phyloP scores from a whole-genome alignment of 441 rosid species.

The Corymbia citriodora region DNA sequence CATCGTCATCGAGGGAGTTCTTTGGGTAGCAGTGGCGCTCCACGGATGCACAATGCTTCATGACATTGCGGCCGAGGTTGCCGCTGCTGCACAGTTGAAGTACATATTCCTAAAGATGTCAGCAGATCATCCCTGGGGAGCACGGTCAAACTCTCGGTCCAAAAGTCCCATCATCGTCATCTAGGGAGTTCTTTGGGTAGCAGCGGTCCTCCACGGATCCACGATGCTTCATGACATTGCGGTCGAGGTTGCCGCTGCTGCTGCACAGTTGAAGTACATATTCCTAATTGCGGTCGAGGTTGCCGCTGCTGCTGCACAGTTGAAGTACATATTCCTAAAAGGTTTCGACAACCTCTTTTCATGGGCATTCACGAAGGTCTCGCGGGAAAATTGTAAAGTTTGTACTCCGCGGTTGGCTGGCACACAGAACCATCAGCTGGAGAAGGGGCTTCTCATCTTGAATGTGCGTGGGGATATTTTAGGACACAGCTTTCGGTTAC shows the following conservation, averaged over 20 bases:
- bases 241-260: not conserved
- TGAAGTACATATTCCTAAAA: not conserved
- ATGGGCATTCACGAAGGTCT: not conserved
- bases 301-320: not conserved
- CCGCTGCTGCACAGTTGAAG: not conserved
- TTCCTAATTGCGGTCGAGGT: not conserved
- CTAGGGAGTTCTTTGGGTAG: constrained; percentile 33
- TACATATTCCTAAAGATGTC: constrained; percentile 6
- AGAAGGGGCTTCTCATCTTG: not conserved
- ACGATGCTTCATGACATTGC: not conserved
- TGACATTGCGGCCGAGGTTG: not conserved
- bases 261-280: too few relatives aligned
- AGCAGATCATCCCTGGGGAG: constrained; percentile 39
- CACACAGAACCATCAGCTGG: not conserved
- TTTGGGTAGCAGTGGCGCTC: constrained; percentile 22
- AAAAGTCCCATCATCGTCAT: constrained; percentile 32
- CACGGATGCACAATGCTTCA: constrained; percentile 4
- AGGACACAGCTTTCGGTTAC: not conserved
- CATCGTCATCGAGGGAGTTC: constrained; percentile 25
- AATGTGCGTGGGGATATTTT: not conserved
- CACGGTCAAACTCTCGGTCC: constrained; percentile 59
- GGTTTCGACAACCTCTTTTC: not conserved
- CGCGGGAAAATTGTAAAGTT: not conserved
- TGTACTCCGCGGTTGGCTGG: not conserved
- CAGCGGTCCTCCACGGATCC: constrained; percentile 15